Evolutionary conservation across 2,329 filamentous ascomycete genomes (phyloP), one percentile per base, ranked within the genome.

Genomic region (Penicillium freii): DNA sequence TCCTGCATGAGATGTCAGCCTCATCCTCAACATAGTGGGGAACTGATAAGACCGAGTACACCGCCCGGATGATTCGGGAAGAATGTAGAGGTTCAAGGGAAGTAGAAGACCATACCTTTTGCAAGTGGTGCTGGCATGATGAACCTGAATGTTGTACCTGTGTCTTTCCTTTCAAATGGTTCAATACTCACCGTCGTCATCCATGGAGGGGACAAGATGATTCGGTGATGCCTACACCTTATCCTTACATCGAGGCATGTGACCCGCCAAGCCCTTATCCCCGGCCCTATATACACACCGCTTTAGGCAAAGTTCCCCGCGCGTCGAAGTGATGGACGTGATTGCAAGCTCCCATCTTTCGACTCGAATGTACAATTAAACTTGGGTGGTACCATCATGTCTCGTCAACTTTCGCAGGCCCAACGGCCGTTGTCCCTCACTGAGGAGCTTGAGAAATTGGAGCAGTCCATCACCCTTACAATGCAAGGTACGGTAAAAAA

Each of bases 381-480:
- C 13, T 25, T 19, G 8, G n/a, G n/a, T 10, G 21, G 23, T 17
- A 25, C 11, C 15, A 69, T 36, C 27, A 84, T 84, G 82, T 82
- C 82, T 50, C 80, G 82, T 46, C 76, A 74, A 54, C 77, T 73
- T 29, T 70, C 75, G 23, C 73, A 77, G 17, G 72, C 80, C 9
- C 78, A 80, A 70, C 81, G 84, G 54, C 82, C 81, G 31, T 79
- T 97, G 59, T 91, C 91, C 5, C 81, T 97, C 59, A 96, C 93
- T 0, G 94, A 99, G 73, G 94, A 99, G 81, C 82, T 99, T 52
- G 94, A 99, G 78, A 92, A 89, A 74, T 81, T 99, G 4, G 94
- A 99, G 74, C 94, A 99, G 74, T 95, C 91, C 23, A 97, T 99
- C 67, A 99, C 94, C 0, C 81, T 97, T 40, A 97, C 93, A 0